Evolutionary conservation across 202 grass and related monocot species (phyloP), one percentile per base, ranked within the genome.

Genomic region (Panicum virgatum): DNA sequence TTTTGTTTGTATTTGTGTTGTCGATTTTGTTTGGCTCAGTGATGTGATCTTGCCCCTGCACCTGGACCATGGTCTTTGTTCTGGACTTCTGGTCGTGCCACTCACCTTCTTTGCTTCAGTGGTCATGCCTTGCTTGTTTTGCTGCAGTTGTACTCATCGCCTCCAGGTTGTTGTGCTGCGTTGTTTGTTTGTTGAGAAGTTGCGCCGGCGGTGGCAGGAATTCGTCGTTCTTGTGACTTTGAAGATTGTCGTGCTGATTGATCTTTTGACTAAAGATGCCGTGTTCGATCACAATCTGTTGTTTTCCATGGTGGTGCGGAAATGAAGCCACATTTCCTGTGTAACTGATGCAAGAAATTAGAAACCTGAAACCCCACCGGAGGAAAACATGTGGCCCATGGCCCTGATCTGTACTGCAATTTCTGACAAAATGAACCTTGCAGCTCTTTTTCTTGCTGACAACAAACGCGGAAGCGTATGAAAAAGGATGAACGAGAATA

Each of bases 1-100:
- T 86, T 79, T 78, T 83, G 68, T 57, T 74, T 53, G 77, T 75
- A 75, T 69, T 62, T 42, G 52, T 83, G 76, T 65, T 45, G 70
- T 34, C 32, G 22, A 4, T 86, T 86, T 90, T 86, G 75, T 73
- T 84, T 32, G 39, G n/a, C 76, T 62, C 32, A 34, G 32, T 80
- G 7, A 1, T 42, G 68, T 45, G 11, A 50, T 59, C 11, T 37
- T 37, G 48, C 38, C 3, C 45, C 37, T 32, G 20, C 18, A 56
- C 34, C 62, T 50, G 43, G 25, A 30, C 76, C 72, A 71, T 81
- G 57, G 1, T 73, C 22, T 47, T 66, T 58, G 29, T 73, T 72
- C 22, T n/a, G n/a, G n/a, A n/a, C n/a, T n/a, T n/a, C n/a, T 36
- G 14, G 45, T 13, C 7, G 23, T 36, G n/a, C 2, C 29, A 75